Evolutionary conservation across 129 eudicot species (phyloP).

Genomic region (Dittrichia graveolens): DNA sequence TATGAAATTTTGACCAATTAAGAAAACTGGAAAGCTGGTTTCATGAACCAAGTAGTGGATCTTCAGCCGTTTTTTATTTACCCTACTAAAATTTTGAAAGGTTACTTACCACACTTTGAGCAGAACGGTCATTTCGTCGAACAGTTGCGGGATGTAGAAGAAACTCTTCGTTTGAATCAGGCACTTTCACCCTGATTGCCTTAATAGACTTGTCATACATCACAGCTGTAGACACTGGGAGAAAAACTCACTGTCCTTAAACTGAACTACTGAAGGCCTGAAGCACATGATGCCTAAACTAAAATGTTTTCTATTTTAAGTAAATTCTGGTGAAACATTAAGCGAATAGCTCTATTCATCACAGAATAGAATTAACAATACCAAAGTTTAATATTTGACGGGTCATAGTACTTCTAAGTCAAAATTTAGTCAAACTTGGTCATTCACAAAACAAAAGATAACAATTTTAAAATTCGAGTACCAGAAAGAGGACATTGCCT

Average conservation of each 20-base stretch:
- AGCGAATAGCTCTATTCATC: no score
- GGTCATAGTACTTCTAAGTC: no score
- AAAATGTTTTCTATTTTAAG: background rate
- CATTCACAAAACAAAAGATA: background rate
- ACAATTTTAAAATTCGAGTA: background rate
- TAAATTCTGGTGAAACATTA: background rate
- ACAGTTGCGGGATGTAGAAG: conserved; percentile 95
- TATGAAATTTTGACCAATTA: background rate
- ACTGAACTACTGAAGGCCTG: no score
- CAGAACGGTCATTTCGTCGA: conserved; percentile 95
- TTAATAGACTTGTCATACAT: conserved; percentile 77
- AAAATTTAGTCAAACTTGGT: background rate
- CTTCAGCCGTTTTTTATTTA: background rate
- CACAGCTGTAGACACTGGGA: conserved; percentile 92
- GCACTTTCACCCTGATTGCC: conserved; percentile 97
- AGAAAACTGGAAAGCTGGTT: conserved; percentile 4
- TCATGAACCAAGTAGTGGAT: background rate
- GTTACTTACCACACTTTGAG: conserved; percentile 94
- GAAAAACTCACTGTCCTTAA: conserved; percentile 6
- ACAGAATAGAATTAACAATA: no score
- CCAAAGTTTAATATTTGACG: no score
- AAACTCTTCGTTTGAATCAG: conserved; percentile 91
- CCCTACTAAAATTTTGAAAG: background rate
- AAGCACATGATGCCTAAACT: no score
- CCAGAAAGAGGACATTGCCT: background rate